phyloP scores from a whole-genome alignment of 495 filamentous ascomycete genomes.

The Poronia punctata region DNA sequence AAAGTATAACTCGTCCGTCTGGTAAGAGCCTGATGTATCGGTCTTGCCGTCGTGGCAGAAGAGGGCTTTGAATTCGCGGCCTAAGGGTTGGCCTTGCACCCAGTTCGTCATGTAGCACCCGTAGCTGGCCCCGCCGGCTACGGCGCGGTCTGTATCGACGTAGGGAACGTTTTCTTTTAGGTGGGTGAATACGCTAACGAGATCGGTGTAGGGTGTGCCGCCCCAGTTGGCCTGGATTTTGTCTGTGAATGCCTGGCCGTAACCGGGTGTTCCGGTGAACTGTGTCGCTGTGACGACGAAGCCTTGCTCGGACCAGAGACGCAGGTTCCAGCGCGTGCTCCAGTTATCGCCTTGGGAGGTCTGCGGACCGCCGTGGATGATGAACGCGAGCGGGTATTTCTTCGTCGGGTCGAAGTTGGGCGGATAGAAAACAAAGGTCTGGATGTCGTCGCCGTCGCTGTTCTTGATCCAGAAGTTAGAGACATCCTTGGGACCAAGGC shows the following conservation, averaged over 20 bases:
- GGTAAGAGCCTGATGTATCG: conserved; percentile 1
- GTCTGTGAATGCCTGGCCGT: conserved; percentile 9
- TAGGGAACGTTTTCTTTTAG: conserved; percentile 15
- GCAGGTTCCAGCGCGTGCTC: conserved; percentile 14
- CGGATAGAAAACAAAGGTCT: conserved; percentile 20
- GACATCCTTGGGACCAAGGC: conserved; percentile 42
- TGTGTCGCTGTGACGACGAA: conserved; percentile 17
- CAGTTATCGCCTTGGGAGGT: conserved; percentile 14
- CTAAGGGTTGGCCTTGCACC: conserved; percentile 14
- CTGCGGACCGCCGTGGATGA: conserved; percentile 15
- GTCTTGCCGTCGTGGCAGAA: conserved; percentile 16
- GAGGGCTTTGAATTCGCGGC: conserved; percentile 16
- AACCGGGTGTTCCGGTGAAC: conserved; percentile 15
- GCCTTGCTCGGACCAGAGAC: conserved; percentile 18
- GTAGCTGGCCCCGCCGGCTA: conserved; percentile 13
- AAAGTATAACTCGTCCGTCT: conserved; percentile 4
- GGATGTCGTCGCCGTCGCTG: conserved; percentile 6
- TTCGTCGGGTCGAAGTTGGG: conserved; percentile 16
- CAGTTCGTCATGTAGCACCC: conserved; percentile 19
- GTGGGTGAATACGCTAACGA: conserved; percentile 15
- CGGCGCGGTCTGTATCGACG: conserved; percentile 14
- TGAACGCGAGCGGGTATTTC: conserved; percentile 18
- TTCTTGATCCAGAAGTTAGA: conserved; percentile 20
- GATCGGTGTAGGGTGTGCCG: conserved; percentile 15
- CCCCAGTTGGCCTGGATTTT: conserved; percentile 15